Percentiles rank a stretch among this genome's conserved stretches.
These are phyloP conservation scores for Chamaecrista fasciculata DNA, from an alignment of 306 rosid genomes.

Conservation along the genomic window DNA sequence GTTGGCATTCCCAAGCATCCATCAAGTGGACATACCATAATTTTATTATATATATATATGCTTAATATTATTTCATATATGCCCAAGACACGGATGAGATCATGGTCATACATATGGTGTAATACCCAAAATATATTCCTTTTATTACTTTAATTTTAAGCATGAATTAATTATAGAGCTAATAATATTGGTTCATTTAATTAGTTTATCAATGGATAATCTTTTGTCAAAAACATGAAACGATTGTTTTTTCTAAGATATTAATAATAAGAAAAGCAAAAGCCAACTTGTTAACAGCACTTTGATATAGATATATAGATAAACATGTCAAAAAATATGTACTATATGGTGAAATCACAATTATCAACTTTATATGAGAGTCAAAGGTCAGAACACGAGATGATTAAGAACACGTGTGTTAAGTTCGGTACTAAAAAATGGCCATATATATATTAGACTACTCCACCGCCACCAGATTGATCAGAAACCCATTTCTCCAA, in stretches of 20 bases:
- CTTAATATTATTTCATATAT: not conserved
- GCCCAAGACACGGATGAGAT: not conserved
- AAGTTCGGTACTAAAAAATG: not conserved
- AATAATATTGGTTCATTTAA: not conserved
- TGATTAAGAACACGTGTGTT: not conserved
- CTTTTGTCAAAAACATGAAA: not conserved
- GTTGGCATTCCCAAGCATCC: not conserved
- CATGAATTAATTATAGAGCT: not conserved
- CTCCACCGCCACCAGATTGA: not conserved
- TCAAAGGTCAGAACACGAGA: not conserved
- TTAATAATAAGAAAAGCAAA: not conserved
- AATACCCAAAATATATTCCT: not conserved
- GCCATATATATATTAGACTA: not conserved
- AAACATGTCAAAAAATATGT: no score
- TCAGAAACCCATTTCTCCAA: not conserved
- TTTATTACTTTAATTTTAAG: not conserved
- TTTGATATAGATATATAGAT: no score
- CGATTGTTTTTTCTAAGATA: not conserved
- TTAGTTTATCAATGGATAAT: no score
- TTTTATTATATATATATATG: no score
- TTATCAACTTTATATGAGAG: no score
- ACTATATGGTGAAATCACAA: no score
- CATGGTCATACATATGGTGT: no score
- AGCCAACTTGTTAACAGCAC: not conserved
- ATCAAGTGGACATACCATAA: constrained; percentile 5